Conservation (phyloP, 2,329 filamentous ascomycete genomes). For the Pseudopyrenochaeta lycopersici region DNA sequence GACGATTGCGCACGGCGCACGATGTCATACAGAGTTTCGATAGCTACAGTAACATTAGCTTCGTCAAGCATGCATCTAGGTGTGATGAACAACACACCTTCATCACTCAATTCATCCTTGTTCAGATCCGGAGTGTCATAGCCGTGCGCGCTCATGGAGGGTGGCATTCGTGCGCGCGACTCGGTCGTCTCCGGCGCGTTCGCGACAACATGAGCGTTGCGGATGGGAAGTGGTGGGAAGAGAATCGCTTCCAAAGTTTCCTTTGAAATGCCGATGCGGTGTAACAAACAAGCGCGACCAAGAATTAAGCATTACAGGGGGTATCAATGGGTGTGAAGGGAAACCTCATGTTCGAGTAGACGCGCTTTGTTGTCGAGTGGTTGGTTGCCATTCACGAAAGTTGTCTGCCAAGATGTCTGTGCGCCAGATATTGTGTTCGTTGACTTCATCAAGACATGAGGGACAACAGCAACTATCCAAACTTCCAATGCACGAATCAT, state of each 20-base stretch:
- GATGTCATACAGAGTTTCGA: conserved; percentile 79
- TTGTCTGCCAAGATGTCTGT: conserved; percentile 27
- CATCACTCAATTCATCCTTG: conserved; percentile 42
- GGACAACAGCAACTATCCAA: neutral
- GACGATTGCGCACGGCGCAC: conserved; percentile 75
- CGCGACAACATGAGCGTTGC: conserved; percentile 51
- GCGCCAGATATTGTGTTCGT: conserved; percentile 1
- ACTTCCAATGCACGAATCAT: too few species aligned
- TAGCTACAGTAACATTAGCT: conserved; percentile 63
- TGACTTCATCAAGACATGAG: conserved; percentile 18
- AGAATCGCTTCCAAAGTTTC: conserved; percentile 6
- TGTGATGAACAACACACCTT: conserved; percentile 40
- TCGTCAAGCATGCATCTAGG: neutral
- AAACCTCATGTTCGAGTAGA: conserved; percentile 12
- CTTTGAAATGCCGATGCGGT: neutral
- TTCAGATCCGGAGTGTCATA: conserved; percentile 52
- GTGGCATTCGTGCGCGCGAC: conserved; percentile 53
- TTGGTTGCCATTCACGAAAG: conserved; percentile 28
- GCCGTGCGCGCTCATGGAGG: conserved; percentile 47
- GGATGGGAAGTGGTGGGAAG: conserved; percentile 2
- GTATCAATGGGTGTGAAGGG: conserved; percentile 18
- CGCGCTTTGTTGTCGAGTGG: conserved; percentile 42
- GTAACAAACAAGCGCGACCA: conserved; percentile 10
- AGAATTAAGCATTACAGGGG: conserved; percentile 35
- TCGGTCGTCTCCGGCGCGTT: conserved; percentile 49